Base-by-base conservation (phyloP, 306 rosid species). In the Cyamopsis tetragonoloba region DNA sequence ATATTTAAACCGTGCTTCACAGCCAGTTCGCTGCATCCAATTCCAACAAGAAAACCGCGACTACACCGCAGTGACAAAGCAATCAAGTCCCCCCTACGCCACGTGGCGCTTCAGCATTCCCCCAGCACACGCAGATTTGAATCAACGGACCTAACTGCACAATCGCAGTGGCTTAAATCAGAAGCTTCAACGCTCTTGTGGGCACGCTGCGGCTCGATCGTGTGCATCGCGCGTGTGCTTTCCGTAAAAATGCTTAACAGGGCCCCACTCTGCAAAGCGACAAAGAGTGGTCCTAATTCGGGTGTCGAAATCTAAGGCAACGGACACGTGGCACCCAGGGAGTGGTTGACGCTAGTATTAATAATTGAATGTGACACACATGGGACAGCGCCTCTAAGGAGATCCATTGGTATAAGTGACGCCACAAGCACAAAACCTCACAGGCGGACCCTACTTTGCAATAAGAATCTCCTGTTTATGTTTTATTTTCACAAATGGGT, bases 171-270 rank as follows among this genome's bases (percentile, higher is more conserved):
- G 42, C 34, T 7, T 19, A 28, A 30, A 15, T 44, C 6, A 32
- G 9, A 56, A 18, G 55, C 18, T 69, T 42, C 47, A 57, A 56
- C 47, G 44, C 1, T 12, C 53, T n/a, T 46, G 31, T 47, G 11
- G 34, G 37, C 60, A 43, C 59, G 56, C 75, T 28, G 66, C 73
- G 53, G 23, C 51, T 55, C 77, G 70, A 62, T 54, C 77, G 62
- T 20, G 68, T 59, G 4, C 34, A 18, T 9, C 9, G 28, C 42
- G 55, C 44, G 38, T 48, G 31, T 4, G 26, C 14, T 13, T 7
- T 60, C 11, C n/a, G 15, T 9, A 24, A 24, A 24, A 24, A 46
- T 9, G 51, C 50, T 1, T 0, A 6, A 6, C 3, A 67, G 48
- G 19, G 9, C 60, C 56, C 60, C 56, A 30, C 43, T 5, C 4